These are phyloP conservation scores for Fusarium odoratissimum DNA, from an alignment of 2,329 filamentous ascomycete species.

Conservation along the genomic window DNA sequence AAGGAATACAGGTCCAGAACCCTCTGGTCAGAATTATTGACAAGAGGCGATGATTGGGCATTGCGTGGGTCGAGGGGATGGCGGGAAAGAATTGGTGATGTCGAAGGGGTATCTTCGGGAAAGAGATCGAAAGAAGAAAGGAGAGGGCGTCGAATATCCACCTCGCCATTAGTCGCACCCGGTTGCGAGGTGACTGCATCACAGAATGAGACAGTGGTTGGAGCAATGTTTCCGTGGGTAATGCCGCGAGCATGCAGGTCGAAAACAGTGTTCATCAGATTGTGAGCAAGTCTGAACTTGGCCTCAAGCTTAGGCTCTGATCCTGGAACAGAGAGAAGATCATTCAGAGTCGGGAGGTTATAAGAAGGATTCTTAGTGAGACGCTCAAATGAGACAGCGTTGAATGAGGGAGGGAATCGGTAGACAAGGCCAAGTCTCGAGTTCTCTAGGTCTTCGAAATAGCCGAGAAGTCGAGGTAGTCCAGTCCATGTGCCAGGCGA, in stretches of 20 bases:
- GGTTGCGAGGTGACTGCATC: constrained; percentile 57
- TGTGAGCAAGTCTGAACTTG: constrained; percentile 79
- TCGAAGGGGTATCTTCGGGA: constrained; percentile 43
- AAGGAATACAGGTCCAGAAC: constrained; percentile 78
- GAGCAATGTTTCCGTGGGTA: constrained; percentile 76
- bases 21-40: constrained; percentile 64
- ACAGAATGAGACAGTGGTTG: constrained; percentile 75
- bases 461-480: constrained; percentile 71
- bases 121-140: constrained; percentile 82
- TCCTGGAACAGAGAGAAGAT: constrained; percentile 63
- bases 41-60: constrained; percentile 60
- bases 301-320: constrained; percentile 77
- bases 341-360: constrained; percentile 64
- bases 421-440: constrained; percentile 81
- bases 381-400: constrained; percentile 65
- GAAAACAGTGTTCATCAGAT: constrained; percentile 78
- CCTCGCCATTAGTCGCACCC: constrained; percentile 56
- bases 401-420: constrained; percentile 75
- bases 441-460: constrained; percentile 78
- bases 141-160: constrained; percentile 75
- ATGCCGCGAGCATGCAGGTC: constrained; percentile 77
- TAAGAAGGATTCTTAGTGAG: constrained; percentile 62
- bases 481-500: constrained; percentile 69
- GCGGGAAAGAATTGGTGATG: constrained; percentile 54
- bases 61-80: constrained; percentile 73